Conservation (phyloP, 1,139 yeast genomes). For the Wickerhamomyces sp. region DNA sequence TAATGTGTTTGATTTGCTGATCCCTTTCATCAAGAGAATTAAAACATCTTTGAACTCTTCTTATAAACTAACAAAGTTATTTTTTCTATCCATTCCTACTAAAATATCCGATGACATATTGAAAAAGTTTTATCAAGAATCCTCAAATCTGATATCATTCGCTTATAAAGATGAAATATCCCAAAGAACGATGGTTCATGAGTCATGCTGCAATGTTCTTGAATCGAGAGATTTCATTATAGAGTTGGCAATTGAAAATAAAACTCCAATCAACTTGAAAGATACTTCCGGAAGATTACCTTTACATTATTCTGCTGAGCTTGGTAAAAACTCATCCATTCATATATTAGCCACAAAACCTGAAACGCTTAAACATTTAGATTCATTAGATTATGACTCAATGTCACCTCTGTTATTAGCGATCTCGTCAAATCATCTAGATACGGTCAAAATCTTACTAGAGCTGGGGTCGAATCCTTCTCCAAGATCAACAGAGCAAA, state of each 20-base stretch:
- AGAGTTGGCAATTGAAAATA: constrained; percentile 15
- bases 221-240: constrained; percentile 33
- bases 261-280: constrained; percentile 31
- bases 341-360: constrained; percentile 27
- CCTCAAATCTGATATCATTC: constrained; percentile 34
- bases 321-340: constrained; percentile 31
- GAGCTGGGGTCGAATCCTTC: constrained; percentile 51
- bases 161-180: constrained; percentile 37
- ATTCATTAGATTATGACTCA: constrained; percentile 58
- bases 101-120: constrained; percentile 37
- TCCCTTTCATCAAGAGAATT: constrained; percentile 48
- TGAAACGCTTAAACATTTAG: constrained; percentile 47
- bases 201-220: constrained; percentile 31
- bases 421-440: constrained; percentile 62
- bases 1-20: constrained; percentile 31
- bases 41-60: constrained; percentile 35
- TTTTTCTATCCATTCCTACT: constrained; percentile 55
- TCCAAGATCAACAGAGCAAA: constrained; percentile 43
- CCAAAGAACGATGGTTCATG: constrained; percentile 34
- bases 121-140: constrained; percentile 31
- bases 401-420: constrained; percentile 81
- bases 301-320: constrained; percentile 81
- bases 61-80: constrained; percentile 56
- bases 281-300: constrained; percentile 75
- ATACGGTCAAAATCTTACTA: constrained; percentile 38